Base-by-base conservation (phyloP, 1,284 basidiomycete species). In the Moesziomyces parantarcticus region DNA sequence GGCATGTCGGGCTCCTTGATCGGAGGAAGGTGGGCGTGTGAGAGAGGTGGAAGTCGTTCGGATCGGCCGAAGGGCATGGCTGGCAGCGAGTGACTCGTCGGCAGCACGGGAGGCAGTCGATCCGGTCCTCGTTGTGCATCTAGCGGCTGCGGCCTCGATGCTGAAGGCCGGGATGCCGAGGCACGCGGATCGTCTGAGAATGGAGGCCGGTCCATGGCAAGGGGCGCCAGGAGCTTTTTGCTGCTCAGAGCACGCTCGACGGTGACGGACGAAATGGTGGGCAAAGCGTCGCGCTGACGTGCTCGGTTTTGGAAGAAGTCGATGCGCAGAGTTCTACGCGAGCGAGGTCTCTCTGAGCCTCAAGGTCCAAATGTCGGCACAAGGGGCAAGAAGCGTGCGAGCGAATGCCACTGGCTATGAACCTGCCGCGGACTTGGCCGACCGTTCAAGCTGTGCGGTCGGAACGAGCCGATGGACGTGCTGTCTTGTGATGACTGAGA, bases 241-340 rank as follows among this genome's bases (percentile, higher is more conserved):
- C 68, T 66, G 68, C 68, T 66, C 54, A 39, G 50, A 65, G 68
- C 68, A 52, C 55, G 25, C 29, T 61, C 54, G 44, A 65, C 48
- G 21, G 50, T 46, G 46, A 54, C 26, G 25, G 68, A 61, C 68
- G 55, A 65, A 65, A 71, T 71, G 46, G 23, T 71, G 68, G 68
- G 68, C 68, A 62, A 71, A 42, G 32, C 23, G 39, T 39, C 43
- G 25, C 50, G 41, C 22, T n/a, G 32, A 50, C 34, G 44, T 40
- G 36, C 21, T 21, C 8, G 36, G n/a, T 10, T 22, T 25, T 13
- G 25, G 18, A n/a, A 21, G 42, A 36, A 7, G 20, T 14, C 7
- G 22, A 45, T 40, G 49, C 29, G 22, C 21, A 39, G 39, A 16
- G 29, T 14, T 34, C 34, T 52, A 18, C 45, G 43, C 29, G 1